A percentile compares a stretch with the other conserved stretches of the same genome.
phyloP scores from a whole-genome alignment of 2,329 filamentous ascomycete species.

The Hymenoscyphus repandus region DNA sequence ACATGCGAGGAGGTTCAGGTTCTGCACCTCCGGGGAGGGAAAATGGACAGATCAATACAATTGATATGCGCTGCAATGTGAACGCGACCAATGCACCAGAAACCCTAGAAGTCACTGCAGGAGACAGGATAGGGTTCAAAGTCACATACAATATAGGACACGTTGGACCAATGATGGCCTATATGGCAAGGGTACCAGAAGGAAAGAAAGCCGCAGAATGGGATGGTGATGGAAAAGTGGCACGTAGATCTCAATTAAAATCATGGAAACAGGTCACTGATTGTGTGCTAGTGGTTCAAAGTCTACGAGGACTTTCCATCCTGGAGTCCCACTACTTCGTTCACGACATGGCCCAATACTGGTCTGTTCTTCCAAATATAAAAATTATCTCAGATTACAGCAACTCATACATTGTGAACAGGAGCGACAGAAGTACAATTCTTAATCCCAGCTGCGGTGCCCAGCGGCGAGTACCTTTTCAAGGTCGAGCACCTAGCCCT shows the following conservation, averaged over 20 bases:
- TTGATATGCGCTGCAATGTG: constrained; percentile 7
- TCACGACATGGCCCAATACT: not conserved
- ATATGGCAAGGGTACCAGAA: constrained; percentile 27
- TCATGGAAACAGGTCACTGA: not conserved
- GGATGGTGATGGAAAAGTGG: constrained; percentile 9
- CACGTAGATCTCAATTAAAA: constrained; percentile 9
- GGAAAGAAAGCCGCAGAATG: constrained; percentile 15
- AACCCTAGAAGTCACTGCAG: constrained; percentile 4
- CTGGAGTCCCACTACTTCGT: not conserved
- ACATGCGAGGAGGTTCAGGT: not conserved
- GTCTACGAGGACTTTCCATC: not conserved
- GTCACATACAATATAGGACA: constrained; percentile 37
- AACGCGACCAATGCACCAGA: constrained; percentile 2
- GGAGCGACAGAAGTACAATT: constrained; percentile 21
- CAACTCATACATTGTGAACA: not conserved
- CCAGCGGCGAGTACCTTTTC: constrained; percentile 33
- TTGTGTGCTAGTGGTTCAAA: constrained; percentile 9
- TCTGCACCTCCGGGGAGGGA: not conserved
- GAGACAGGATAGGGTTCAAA: not conserved
- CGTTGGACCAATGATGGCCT: constrained; percentile 20
- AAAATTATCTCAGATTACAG: not conserved
- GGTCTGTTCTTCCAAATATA: not conserved
- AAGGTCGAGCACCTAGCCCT: constrained; percentile 30
- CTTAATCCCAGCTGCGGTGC: constrained; percentile 32
- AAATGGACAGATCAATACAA: not conserved